Evolutionary conservation across 1,284 basidiomycete genomes (phyloP).

Genomic region (Naganishia albida): DNA sequence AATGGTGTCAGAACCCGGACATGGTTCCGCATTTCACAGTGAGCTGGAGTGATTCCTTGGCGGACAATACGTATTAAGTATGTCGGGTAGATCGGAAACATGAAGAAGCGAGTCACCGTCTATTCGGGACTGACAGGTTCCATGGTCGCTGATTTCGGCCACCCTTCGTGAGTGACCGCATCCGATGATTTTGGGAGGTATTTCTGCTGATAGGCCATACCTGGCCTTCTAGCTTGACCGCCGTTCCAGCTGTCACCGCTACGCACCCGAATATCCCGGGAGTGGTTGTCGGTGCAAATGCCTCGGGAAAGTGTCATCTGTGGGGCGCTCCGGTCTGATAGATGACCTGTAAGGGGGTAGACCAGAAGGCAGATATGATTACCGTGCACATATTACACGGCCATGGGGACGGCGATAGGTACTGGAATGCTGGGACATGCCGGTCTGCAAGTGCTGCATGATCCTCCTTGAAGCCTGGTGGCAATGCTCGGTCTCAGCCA

Average conservation of each 20-base stretch:
- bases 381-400: too few relatives aligned
- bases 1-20: slow-evolving; percentile 55
- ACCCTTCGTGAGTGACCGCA: slow-evolving; percentile 38
- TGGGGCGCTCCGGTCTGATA: slow-evolving; percentile 11
- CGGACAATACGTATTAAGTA: neutral
- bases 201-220: neutral
- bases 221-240: slow-evolving; percentile 47
- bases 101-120: slow-evolving; percentile 55
- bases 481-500: too few relatives aligned
- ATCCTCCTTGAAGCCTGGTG: too few relatives aligned
- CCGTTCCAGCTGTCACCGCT: slow-evolving; percentile 55
- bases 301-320: slow-evolving; percentile 43
- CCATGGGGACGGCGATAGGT: too few relatives aligned
- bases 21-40: slow-evolving; percentile 54
- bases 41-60: neutral
- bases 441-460: too few relatives aligned
- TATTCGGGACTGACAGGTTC: slow-evolving; percentile 48
- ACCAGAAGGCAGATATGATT: too few relatives aligned
- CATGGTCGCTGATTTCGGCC: slow-evolving; percentile 38
- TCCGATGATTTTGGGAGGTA: neutral
- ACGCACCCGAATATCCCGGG: slow-evolving; percentile 52
- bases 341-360: neutral
- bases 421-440: too few relatives aligned
- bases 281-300: slow-evolving; percentile 53
- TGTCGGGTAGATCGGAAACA: slow-evolving; percentile 49